Base-by-base conservation (phyloP, 495 filamentous ascomycete genomes). In the Penicillium tannophilum region DNA sequence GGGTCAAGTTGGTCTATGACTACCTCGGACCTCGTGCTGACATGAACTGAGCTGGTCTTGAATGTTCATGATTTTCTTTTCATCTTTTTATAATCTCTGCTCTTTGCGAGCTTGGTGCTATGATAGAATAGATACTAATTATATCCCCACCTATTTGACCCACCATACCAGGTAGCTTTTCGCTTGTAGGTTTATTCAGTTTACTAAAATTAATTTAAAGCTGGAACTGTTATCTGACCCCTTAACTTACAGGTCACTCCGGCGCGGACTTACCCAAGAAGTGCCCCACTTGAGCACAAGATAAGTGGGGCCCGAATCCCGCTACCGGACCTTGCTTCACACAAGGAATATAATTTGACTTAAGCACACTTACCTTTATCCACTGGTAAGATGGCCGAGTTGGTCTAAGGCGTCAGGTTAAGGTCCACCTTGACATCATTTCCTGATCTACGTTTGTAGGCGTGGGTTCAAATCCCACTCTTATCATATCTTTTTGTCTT, bases 401-500 rank as follows among this genome's bases (percentile, higher is more conserved):
- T 72, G 69, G 69, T 72, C 69, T 52, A 72, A 72, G 69, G 69
- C 69, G 69, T 63, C 61, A 67, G 68, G 68, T 71, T 71, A 67
- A 71, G 68, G 68, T 69, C 56, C 51, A 70, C 67, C 67, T 70
- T 65, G 59, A 60, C 63, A 51, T 16, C 44, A 57, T 54, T 58
- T 64, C 60, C 60, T 54, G 51, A 52, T 63, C 60, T 63, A 56
- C 50, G 41, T 59, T 59, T 55, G 50, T 56, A 52, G 72, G 72
- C 72, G 72, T 74, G 73, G 67, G 73, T 76, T 76, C 74, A 68
- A 76, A 75, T 75, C 74, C 68, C 74, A 75, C 74, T 75, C 72
- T 75, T 75, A 66, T 75, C 74, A 76, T 63, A 17, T 52, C 16
- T 54, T 59, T 65, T 62, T 58, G 10, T n/a, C 14, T 39, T 41